Evolutionary conservation across 495 filamentous ascomycete species (phyloP).

Genomic region (Aspergillus biplanus): DNA sequence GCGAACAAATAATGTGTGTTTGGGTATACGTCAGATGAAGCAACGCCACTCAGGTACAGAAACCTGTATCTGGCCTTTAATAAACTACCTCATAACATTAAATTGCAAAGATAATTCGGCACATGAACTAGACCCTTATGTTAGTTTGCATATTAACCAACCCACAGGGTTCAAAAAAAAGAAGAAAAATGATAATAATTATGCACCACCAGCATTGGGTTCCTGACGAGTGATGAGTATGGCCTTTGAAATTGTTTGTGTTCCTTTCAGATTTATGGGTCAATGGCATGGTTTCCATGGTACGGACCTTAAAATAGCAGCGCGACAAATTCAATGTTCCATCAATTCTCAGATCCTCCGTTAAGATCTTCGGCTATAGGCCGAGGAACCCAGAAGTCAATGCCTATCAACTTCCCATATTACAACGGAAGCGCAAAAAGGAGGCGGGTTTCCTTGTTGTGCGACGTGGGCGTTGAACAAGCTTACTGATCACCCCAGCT

Average conservation of each 20-base stretch:
- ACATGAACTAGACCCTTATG: neutral
- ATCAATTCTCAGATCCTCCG: constrained; percentile 15
- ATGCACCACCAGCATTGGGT: no score
- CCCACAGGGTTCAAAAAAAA: neutral
- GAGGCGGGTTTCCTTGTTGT: neutral
- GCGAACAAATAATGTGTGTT: neutral
- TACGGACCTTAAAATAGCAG: constrained; percentile 27
- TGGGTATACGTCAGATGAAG: neutral
- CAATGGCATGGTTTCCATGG: constrained; percentile 13
- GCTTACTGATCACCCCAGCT: neutral
- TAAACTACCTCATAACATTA: no score
- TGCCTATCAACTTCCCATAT: neutral
- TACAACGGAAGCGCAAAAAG: constrained; percentile 7
- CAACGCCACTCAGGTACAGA: neutral
- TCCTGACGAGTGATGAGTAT: constrained; percentile 1
- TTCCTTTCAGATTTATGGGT: constrained; percentile 2
- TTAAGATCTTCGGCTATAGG: constrained; percentile 16
- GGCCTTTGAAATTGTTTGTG: constrained; percentile 6
- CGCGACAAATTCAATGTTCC: constrained; percentile 3
- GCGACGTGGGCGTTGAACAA: neutral
- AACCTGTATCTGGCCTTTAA: no score
- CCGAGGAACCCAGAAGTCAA: neutral
- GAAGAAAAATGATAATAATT: neutral
- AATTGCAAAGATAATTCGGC: no score
- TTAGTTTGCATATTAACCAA: neutral